A percentile compares a stretch with the other conserved stretches of the same genome.
These are phyloP conservation scores for Mediolabrus comicus DNA, from an alignment of 108 stramenopile species.

Conservation along the genomic window DNA sequence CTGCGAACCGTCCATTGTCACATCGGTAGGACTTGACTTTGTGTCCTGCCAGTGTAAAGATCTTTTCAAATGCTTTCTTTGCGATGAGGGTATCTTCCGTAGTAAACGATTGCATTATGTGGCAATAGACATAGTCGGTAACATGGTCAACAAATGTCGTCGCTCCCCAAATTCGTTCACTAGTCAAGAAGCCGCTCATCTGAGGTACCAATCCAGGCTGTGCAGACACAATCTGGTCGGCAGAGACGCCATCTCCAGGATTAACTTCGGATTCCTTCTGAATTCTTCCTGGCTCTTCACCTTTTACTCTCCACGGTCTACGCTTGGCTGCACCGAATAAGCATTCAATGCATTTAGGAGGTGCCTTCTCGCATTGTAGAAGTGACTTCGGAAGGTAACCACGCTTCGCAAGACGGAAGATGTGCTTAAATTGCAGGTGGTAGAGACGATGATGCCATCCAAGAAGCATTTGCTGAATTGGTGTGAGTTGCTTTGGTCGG, in stretches of 20 bases:
- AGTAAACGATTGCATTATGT: conserved; percentile 23
- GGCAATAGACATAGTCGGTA: conserved; percentile 16
- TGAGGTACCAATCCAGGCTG: conserved; percentile 12
- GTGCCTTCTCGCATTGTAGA: background rate
- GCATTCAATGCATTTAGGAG: conserved; percentile 22
- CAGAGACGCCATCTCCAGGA: conserved; percentile 42
- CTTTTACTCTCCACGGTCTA: conserved; percentile 13
- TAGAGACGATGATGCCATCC: conserved; percentile 4
- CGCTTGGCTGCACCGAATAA: conserved; percentile 15
- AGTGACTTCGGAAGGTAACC: conserved; percentile 17
- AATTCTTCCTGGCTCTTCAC: conserved; percentile 2
- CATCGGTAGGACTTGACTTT: conserved; percentile 49
- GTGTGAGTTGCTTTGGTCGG: conserved; percentile 8
- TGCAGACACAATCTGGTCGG: conserved; percentile 38
- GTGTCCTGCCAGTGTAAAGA: background rate
- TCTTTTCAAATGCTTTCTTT: conserved; percentile 49
- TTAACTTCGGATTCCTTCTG: background rate
- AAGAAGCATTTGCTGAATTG: conserved; percentile 22
- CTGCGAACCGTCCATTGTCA: conserved; percentile 59
- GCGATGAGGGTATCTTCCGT: conserved; percentile 39
- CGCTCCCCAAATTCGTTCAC: background rate
- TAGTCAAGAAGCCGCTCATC: conserved; percentile 5
- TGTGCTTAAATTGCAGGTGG: background rate
- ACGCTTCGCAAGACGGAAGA: conserved; percentile 1
- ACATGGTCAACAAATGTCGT: conserved; percentile 14